Conservation (phyloP, 179 eudicot species). For the Actinidia arguta region DNA sequence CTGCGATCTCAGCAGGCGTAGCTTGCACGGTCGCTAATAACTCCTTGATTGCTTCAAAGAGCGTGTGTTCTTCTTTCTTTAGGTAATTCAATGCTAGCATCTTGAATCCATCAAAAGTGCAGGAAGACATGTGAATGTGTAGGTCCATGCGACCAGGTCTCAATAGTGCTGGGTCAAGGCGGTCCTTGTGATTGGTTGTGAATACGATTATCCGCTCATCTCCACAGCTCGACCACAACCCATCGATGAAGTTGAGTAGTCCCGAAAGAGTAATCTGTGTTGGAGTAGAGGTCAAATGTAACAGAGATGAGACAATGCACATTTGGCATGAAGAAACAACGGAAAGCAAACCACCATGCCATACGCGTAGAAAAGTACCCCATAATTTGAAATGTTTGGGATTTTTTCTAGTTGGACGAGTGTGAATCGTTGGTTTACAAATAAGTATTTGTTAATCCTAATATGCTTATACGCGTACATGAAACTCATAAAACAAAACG, state of each 20-base stretch:
- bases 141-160: slow-evolving; percentile 54
- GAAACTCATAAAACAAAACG: not conserved
- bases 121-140: slow-evolving; percentile 50
- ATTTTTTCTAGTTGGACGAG: no score
- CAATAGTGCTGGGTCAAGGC: slow-evolving; percentile 47
- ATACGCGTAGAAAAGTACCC: no score
- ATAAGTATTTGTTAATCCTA: no score
- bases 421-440: no score
- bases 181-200: slow-evolving; percentile 55
- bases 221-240: slow-evolving; percentile 56
- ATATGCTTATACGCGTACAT: no score
- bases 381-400: no score
- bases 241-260: slow-evolving; percentile 51
- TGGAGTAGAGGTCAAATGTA: not conserved
- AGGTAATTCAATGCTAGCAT: slow-evolving; percentile 42
- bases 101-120: slow-evolving; percentile 37
- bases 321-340: not conserved
- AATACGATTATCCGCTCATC: slow-evolving; percentile 46
- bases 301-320: not conserved
- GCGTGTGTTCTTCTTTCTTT: slow-evolving; percentile 24
- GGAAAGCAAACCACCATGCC: no score
- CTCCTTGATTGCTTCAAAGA: slow-evolving; percentile 26
- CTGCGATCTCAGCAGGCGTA: slow-evolving; percentile 48
- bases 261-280: slow-evolving; percentile 47
- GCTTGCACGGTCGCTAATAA: slow-evolving; percentile 26